Evolutionary conservation across 2,329 filamentous ascomycete species (phyloP).

Genomic region (Didymella segeticola): DNA sequence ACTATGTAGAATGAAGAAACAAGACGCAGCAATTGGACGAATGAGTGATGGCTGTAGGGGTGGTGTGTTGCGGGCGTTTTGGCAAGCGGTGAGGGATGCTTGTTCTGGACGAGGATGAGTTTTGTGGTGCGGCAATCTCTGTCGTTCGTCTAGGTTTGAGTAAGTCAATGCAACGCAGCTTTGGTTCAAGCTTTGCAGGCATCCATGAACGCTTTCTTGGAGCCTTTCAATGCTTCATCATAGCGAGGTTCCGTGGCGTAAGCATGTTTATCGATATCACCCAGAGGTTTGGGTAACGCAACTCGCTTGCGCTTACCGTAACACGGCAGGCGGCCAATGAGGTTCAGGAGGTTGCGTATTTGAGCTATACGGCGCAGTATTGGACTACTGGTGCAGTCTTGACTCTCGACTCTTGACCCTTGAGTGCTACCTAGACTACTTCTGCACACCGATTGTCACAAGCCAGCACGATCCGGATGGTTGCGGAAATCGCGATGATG

Average conservation of each 20-base stretch:
- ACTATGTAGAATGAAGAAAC: slow-evolving; percentile 11
- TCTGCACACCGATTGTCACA: not conserved
- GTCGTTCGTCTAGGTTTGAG: not conserved
- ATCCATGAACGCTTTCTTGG: not conserved
- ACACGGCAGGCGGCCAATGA: slow-evolving; percentile 3
- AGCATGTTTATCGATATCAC: not conserved
- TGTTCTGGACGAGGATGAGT: not conserved
- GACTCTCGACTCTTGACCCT: not conserved
- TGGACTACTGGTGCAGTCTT: not conserved
- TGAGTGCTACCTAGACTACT: not conserved
- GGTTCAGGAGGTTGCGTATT: not conserved
- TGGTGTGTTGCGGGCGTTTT: slow-evolving; percentile 13
- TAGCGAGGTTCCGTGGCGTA: not conserved
- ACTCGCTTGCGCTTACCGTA: slow-evolving; percentile 10
- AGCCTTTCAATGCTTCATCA: not conserved
- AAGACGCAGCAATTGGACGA: slow-evolving; percentile 17
- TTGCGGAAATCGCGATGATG: not conserved
- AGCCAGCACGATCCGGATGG: not conserved
- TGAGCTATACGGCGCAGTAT: not conserved
- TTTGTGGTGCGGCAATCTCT: slow-evolving; percentile 6
- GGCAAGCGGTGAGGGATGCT: slow-evolving; percentile 21
- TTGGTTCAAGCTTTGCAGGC: slow-evolving; percentile 16
- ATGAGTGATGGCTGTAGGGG: slow-evolving; percentile 13
- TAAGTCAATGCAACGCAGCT: not conserved
- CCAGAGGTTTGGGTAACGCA: not conserved